These are phyloP conservation scores for Pseudohyphozyma bogoriensis DNA, from an alignment of 768 basidiomycete genomes.

Conservation along the genomic window DNA sequence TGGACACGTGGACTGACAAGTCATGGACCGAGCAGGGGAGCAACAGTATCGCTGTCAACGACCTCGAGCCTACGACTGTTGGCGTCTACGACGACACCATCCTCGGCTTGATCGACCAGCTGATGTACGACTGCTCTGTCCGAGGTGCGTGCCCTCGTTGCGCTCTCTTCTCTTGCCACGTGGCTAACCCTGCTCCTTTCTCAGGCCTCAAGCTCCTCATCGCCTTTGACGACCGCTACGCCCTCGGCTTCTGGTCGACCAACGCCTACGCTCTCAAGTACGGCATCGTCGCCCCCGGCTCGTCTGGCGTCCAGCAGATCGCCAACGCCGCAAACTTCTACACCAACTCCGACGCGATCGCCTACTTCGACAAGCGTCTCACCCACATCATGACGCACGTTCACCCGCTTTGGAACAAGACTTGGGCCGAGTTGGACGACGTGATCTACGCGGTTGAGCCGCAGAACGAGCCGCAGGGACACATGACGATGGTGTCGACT, in stretches of 20 bases:
- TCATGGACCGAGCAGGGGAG: background rate
- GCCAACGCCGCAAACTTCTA: slow-evolving; percentile 32
- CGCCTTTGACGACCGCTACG: slow-evolving; percentile 34
- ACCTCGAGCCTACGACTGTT: slow-evolving; percentile 26
- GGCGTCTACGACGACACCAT: slow-evolving; percentile 35
- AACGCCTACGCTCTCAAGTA: slow-evolving; percentile 32
- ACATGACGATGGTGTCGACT: slow-evolving; percentile 27
- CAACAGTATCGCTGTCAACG: background rate
- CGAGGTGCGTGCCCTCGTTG: slow-evolving; percentile 6
- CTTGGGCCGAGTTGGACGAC: slow-evolving; percentile 31
- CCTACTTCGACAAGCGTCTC: slow-evolving; percentile 29
- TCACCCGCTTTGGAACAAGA: slow-evolving; percentile 25
- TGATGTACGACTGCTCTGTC: slow-evolving; percentile 31
- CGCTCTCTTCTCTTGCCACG: background rate
- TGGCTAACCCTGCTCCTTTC: background rate
- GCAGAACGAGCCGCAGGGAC: slow-evolving; percentile 33
- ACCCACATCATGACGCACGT: slow-evolving; percentile 30
- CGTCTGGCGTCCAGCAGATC: slow-evolving; percentile 27
- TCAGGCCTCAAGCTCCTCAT: slow-evolving; percentile 33
- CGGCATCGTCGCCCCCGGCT: slow-evolving; percentile 20
- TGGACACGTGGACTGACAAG: background rate
- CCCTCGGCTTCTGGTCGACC: slow-evolving; percentile 35
- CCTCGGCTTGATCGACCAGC: slow-evolving; percentile 32
- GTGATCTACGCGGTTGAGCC: slow-evolving; percentile 32
- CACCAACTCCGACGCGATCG: slow-evolving; percentile 16